A percentile compares a stretch with the other conserved stretches of the same genome.
phyloP scores from a whole-genome alignment of 371 early-diverging fungal species.

The Sporodiniella umbellata region DNA sequence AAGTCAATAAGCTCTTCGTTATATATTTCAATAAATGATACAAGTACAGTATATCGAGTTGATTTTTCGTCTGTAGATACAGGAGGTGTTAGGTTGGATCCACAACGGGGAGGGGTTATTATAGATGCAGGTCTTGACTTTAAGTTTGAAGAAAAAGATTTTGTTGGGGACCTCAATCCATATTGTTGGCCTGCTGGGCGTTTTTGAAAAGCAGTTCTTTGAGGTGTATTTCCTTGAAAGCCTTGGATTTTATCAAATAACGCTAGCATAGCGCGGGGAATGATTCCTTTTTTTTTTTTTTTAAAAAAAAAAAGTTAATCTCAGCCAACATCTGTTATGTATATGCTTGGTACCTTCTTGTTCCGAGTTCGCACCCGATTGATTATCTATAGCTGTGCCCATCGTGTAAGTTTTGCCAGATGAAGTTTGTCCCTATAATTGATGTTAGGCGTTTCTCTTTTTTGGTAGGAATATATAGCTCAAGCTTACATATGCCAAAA shows the following conservation, averaged over 20 bases:
- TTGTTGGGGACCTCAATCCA: slow-evolving; percentile 19
- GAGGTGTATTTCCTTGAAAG: slow-evolving; percentile 6
- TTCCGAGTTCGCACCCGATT: slow-evolving; percentile 40
- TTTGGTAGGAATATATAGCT: slow-evolving; percentile 7
- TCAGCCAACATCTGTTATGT: neutral
- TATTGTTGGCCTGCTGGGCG: slow-evolving; percentile 7
- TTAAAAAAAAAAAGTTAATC: neutral
- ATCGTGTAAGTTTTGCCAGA: slow-evolving; percentile 99
- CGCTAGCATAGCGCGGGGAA: slow-evolving; percentile 82
- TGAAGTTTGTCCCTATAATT: slow-evolving; percentile 74
- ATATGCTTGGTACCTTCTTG: slow-evolving; percentile 38
- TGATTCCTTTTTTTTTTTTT: slow-evolving; percentile 82
- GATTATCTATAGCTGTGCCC: slow-evolving; percentile 80
- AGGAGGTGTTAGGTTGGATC: slow-evolving; percentile 12
- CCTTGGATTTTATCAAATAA: slow-evolving; percentile 64
- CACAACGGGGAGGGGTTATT: slow-evolving; percentile 23
- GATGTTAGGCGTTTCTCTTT: neutral
- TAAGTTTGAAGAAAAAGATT: slow-evolving; percentile 14
- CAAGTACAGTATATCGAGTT: slow-evolving; percentile 47
- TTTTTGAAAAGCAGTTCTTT: neutral
- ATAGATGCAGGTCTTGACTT: slow-evolving; percentile 35
- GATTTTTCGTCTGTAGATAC: slow-evolving; percentile 11
- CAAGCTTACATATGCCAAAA: slow-evolving; percentile 88
- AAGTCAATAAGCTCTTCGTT: slow-evolving; percentile 97
- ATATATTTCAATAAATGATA: slow-evolving; percentile 93